Evolutionary conservation across 805 yeast species (phyloP), one percentile per base, ranked within the genome.

Genomic region (Pichia membranifaciens): DNA sequence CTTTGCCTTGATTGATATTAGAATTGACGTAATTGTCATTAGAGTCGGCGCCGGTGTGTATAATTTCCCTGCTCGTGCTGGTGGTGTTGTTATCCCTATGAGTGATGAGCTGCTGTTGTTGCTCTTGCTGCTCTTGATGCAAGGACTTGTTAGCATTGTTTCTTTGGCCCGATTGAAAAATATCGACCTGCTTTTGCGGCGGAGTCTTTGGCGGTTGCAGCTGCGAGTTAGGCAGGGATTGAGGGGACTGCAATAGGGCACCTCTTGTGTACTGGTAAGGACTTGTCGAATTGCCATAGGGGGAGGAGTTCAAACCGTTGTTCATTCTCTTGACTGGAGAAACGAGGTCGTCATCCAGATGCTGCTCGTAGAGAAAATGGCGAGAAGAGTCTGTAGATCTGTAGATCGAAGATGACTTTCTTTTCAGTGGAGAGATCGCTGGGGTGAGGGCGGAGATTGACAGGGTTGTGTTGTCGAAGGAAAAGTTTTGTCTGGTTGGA

Each of bases 191-290:
- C 33, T 48, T 43, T 6, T 56, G 51, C n/a, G 68, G 65, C 20
- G 68, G 69, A 5, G 67, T 59, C 28, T 51, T 58, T 23, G 67
- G 66, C 4, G 59, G 57, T 36, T 59, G 60, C n/a, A 46, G 38
- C 38, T 29, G 10, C 43, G 35, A 15, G 20, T 28, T 28, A 16
- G 35, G 20, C 5, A 41, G 52, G n/a, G 44, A 50, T 22, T 43
- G 49, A 29, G 54, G 58, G 23, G 54, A 51, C 48, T 50, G 58
- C 20, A 45, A 44, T 21, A 43, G 22, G 12, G 53, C 22, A 25
- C 46, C 43, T 25, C 34, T 49, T 18, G 41, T 52, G 46, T 40
- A 54, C 5, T 57, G 55, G 34, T 48, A 50, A 12, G 62, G 59
- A 38, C 58, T 54, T 7, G 51, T 48, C 10, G 54, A 50, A 15